Conservation (phyloP, 225 moss, liverwort and hornwort genomes). For the Pseudoscleropodium purum region DNA sequence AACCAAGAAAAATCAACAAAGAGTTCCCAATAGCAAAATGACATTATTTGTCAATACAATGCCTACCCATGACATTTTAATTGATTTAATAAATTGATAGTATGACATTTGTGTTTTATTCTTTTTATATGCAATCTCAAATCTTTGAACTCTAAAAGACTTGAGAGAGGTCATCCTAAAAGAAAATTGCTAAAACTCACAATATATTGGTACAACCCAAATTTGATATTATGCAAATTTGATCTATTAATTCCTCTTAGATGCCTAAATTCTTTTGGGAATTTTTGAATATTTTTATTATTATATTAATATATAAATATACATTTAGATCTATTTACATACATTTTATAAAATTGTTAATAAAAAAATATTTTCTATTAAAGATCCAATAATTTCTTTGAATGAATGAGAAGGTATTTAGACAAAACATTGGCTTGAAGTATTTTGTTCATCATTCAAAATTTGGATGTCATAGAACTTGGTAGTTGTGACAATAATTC, state of each 20-base stretch:
- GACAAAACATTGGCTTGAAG: not conserved
- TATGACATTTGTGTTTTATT: not conserved
- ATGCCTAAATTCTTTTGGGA: not conserved
- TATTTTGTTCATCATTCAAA: not conserved
- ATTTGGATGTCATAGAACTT: not conserved
- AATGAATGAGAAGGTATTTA: not conserved
- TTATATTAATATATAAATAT: not conserved
- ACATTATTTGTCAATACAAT: not conserved
- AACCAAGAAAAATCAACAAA: not conserved
- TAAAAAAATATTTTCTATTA: not conserved
- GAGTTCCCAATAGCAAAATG: not conserved
- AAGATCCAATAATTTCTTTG: fast-evolving
- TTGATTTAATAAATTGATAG: not conserved
- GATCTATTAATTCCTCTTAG: not conserved
- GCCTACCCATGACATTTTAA: not conserved
- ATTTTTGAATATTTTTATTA: not conserved
- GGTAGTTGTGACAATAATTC: not conserved
- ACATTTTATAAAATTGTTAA: not conserved
- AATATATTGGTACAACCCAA: not conserved
- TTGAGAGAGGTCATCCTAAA: not conserved
- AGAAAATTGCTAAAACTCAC: not conserved
- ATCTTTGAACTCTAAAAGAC: not conserved
- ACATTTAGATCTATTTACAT: not conserved
- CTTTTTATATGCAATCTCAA: not conserved
- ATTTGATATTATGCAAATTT: not conserved